phyloP scores from a whole-genome alignment of 129 eudicot species.

The Saposhnikovia divaricata region DNA sequence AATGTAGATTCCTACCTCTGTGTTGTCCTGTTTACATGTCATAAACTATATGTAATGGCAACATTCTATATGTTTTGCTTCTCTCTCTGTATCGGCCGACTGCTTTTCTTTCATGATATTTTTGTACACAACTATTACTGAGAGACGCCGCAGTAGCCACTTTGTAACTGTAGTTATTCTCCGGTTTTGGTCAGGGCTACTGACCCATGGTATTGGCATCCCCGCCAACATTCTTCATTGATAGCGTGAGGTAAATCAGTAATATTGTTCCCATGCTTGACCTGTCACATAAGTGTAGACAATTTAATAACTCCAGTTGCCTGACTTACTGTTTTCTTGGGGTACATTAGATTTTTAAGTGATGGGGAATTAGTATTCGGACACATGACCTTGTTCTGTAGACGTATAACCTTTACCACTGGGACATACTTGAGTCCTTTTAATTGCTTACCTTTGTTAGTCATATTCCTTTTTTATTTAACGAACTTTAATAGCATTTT shows the following conservation, averaged over 20 bases:
- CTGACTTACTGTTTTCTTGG: not conserved
- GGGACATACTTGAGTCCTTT: not conserved
- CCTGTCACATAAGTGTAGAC: constrained; percentile 30
- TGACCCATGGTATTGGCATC: constrained; percentile 26
- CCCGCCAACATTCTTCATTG: constrained; percentile 36
- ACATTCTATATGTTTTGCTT: not conserved
- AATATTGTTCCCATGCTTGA: constrained; percentile 86
- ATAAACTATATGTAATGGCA: not conserved
- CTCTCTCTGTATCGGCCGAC: not conserved
- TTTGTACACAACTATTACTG: not conserved
- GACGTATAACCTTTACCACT: too few relatives aligned
- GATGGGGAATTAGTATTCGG: not conserved
- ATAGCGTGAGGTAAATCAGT: constrained; percentile 63
- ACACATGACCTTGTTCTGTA: not conserved
- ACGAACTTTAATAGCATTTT: not conserved
- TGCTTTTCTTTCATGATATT: not conserved
- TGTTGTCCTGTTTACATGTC: constrained; percentile 20
- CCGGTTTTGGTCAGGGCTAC: not conserved
- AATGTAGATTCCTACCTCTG: constrained; percentile 25
- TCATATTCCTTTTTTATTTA: not conserved
- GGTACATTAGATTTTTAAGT: not conserved
- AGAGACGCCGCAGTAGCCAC: not conserved
- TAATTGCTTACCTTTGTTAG: not conserved
- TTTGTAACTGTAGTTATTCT: not conserved
- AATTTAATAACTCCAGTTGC: not conserved